Base-by-base conservation (phyloP, 179 eudicot genomes). In the Vitellaria paradoxa region DNA sequence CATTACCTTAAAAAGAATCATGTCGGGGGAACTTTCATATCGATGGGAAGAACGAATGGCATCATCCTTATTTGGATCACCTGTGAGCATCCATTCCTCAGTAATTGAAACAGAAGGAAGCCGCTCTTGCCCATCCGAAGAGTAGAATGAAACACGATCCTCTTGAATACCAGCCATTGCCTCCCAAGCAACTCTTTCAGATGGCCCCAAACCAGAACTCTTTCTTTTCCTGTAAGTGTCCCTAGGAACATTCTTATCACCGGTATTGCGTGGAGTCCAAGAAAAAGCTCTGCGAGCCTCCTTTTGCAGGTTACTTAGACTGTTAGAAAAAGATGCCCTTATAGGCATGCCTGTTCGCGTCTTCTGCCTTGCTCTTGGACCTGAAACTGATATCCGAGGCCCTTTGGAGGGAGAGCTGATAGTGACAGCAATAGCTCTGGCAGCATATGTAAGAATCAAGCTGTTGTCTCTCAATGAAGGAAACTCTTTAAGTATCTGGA, bases 21-120 rank as follows among this genome's bases (percentile, higher is more conserved):
- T 91, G 78, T 96, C 99, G 30, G 98, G 98, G 63, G 99, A 92
- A 85, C 94, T 96, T 87, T 92, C 97, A 86, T 87, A 96, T 82
- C 90, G 91, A 85, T 94, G 98, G 77, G 95, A 94, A 79, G 90
- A 84, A 79, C 99, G 97, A 69, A 94, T 91, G 77, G 78, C 87
- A 76, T 91, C 97, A 85, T 96, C 98, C 90, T 96, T 96, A 65
- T 59, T 81, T 45, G 69, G 82, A 84, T 91, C 97, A 82, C 98
- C 99, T 65, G 95, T 96, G 47, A 96, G 93, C 97, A 92, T 94
- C 99, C 98, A 96, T 76, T 94, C 97, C 70, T 95, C 98, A 76
- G 98, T 82, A 74, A 91, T 87, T 24, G 97, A 86, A 70, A 86
- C 91, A 73, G 97, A 86, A 72, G 98, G 92, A 79, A 92, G 88